Evolutionary conservation across 1,139 yeast genomes (phyloP).

Genomic region (Scheffersomyces stambukii): DNA sequence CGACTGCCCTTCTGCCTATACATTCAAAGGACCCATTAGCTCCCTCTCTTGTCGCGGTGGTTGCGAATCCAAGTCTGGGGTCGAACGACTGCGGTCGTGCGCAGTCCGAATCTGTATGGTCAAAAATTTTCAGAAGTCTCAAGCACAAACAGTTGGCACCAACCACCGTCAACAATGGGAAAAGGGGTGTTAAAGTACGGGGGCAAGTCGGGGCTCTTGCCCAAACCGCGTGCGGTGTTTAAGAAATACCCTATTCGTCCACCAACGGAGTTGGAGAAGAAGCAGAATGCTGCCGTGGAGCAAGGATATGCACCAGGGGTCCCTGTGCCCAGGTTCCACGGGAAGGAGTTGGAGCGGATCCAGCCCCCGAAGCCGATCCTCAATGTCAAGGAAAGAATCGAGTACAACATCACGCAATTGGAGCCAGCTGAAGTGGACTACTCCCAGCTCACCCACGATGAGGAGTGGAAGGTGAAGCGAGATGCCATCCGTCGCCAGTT

Average conservation of each 20-base stretch:
- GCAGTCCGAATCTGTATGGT: no score
- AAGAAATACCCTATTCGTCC: conserved; percentile 58
- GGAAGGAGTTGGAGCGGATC: conserved; percentile 20
- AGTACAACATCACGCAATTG: conserved; percentile 38
- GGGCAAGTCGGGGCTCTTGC: conserved; percentile 81
- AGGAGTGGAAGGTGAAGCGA: conserved; percentile 52
- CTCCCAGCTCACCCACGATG: conserved; percentile 39
- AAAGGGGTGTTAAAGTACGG: conserved; percentile 50
- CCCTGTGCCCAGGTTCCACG: conserved; percentile 66
- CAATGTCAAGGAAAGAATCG: conserved; percentile 56
- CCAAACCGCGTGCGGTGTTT: conserved; percentile 68
- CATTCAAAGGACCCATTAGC: no score
- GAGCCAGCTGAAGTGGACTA: conserved; percentile 20
- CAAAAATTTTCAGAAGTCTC: no score
- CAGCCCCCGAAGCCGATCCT: conserved; percentile 52
- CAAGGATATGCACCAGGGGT: conserved; percentile 75
- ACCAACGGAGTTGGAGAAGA: conserved; percentile 26
- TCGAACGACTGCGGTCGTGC: no score
- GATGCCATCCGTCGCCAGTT: conserved; percentile 72
- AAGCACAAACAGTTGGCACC: no score
- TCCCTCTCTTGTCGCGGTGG: no score
- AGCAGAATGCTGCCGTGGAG: conserved; percentile 42
- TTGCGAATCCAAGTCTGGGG: no score
- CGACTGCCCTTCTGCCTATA: no score
- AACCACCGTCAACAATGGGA: conserved; percentile 29